phyloP scores from a whole-genome alignment of 202 grass and related monocot species.

The Tripidium arundinaceum region DNA sequence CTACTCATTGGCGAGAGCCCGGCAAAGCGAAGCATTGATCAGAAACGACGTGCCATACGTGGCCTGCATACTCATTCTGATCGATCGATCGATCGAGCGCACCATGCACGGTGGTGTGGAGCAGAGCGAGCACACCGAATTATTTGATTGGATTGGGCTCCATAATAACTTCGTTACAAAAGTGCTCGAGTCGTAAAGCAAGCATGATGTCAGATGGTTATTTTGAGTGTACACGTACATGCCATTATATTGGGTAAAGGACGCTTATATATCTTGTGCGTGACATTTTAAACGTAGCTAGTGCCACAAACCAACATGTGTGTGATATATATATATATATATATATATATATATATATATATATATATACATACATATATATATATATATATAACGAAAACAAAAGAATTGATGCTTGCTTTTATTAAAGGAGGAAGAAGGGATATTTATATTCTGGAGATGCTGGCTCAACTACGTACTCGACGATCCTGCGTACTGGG shows the following conservation, averaged over 20 bases:
- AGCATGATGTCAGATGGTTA: background rate
- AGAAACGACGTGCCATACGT: slow-evolving; percentile 2
- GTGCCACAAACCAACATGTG: background rate
- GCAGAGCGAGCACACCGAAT: background rate
- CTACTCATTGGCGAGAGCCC: background rate
- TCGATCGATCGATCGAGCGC: background rate
- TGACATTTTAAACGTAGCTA: background rate
- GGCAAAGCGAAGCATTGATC: slow-evolving; percentile 27
- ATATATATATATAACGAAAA: too few relatives aligned
- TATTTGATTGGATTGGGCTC: background rate
- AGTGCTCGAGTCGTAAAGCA: background rate
- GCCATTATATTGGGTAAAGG: background rate
- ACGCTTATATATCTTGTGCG: background rate
- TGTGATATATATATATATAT: too few relatives aligned
- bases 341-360: too few relatives aligned
- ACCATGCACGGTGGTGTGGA: background rate
- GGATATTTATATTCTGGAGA: too few relatives aligned
- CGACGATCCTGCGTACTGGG: too few relatives aligned
- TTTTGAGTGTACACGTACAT: background rate
- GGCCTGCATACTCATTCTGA: slow-evolving; percentile 1
- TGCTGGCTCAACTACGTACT: too few relatives aligned
- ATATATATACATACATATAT: too few relatives aligned
- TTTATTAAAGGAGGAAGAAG: too few relatives aligned
- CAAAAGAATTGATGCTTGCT: background rate
- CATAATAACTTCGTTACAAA: background rate